Evolutionary conservation across 2,329 filamentous ascomycete genomes (phyloP).

Genomic region (Pseudogymnoascus verrucosus): DNA sequence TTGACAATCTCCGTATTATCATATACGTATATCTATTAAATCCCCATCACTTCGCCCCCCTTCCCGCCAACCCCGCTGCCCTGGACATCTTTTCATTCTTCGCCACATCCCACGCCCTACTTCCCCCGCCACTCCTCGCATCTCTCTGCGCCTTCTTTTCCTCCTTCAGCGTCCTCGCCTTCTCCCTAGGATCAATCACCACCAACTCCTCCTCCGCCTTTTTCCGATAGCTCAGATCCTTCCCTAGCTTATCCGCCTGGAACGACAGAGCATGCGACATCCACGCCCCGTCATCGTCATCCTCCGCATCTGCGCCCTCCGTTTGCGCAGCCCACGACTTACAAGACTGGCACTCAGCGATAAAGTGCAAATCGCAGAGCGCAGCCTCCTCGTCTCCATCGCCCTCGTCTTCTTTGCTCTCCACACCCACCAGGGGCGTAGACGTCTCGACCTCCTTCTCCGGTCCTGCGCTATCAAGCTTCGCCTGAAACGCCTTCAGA

Average conservation of each 20-base stretch:
- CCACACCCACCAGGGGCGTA: slow-evolving; percentile 19
- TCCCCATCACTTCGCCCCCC: slow-evolving; percentile 42
- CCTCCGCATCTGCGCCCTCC: slow-evolving; percentile 44
- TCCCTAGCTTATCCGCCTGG: slow-evolving; percentile 81
- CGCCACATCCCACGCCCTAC: slow-evolving; percentile 50
- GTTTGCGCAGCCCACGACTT: slow-evolving; percentile 61
- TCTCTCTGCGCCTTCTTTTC: slow-evolving; percentile 54
- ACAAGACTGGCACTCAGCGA: slow-evolving; percentile 90
- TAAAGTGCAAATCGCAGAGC: slow-evolving; percentile 91
- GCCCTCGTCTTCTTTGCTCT: slow-evolving; percentile 24
- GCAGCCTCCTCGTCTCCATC: slow-evolving; percentile 59
- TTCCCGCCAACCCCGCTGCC: slow-evolving; percentile 44
- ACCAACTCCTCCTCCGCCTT: slow-evolving; percentile 87
- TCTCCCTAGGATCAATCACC: slow-evolving; percentile 86
- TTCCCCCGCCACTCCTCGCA: slow-evolving; percentile 37
- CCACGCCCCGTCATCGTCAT: slow-evolving; percentile 64
- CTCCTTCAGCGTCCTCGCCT: slow-evolving; percentile 63
- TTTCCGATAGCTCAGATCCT: slow-evolving; percentile 80
- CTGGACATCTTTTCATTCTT: slow-evolving; percentile 49
- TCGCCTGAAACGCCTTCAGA: slow-evolving; percentile 71
- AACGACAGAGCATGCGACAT: slow-evolving; percentile 81
- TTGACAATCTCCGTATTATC: not conserved
- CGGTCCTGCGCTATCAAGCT: slow-evolving; percentile 51
- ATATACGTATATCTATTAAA: slow-evolving; percentile 9
- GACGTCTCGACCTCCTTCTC: slow-evolving; percentile 30